These are phyloP conservation scores for Carex parvula DNA, from an alignment of 176 grass and related monocot species.

Conservation along the genomic window DNA sequence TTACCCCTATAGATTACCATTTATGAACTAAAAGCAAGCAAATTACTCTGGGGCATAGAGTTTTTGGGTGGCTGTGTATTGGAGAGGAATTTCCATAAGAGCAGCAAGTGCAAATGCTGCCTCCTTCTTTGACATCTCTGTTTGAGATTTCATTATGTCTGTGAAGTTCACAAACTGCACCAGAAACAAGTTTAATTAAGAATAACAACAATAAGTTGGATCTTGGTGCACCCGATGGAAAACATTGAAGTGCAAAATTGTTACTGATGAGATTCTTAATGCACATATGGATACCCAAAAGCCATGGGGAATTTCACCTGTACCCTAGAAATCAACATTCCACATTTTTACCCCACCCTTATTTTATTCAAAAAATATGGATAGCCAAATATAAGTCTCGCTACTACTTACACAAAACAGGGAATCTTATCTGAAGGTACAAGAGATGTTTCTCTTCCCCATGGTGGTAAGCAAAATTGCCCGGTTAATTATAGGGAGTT, in stretches of 20 bases:
- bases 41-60: slow-evolving; percentile 50
- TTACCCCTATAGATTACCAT: background rate
- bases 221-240: background rate
- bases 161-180: slow-evolving; percentile 96
- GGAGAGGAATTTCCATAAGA: slow-evolving; percentile 95
- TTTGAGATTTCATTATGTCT: slow-evolving; percentile 71
- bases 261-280: background rate
- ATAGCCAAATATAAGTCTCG: background rate
- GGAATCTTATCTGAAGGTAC: background rate
- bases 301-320: background rate
- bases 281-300: background rate
- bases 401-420: background rate
- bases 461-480: background rate
- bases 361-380: background rate
- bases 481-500: background rate
- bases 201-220: slow-evolving; percentile 4
- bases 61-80: slow-evolving; percentile 84
- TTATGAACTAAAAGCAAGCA: slow-evolving; percentile 8
- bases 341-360: background rate
- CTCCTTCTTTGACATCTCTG: slow-evolving; percentile 74
- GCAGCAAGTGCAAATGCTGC: slow-evolving; percentile 83
- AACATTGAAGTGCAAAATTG: background rate
- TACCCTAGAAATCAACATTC: background rate
- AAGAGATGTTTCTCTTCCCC: background rate
- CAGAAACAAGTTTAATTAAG: slow-evolving; percentile 3